Evolutionary conservation across 768 basidiomycete genomes (phyloP), one percentile per base, ranked within the genome.

Genomic region (Hygrophoropsis aurantiaca): DNA sequence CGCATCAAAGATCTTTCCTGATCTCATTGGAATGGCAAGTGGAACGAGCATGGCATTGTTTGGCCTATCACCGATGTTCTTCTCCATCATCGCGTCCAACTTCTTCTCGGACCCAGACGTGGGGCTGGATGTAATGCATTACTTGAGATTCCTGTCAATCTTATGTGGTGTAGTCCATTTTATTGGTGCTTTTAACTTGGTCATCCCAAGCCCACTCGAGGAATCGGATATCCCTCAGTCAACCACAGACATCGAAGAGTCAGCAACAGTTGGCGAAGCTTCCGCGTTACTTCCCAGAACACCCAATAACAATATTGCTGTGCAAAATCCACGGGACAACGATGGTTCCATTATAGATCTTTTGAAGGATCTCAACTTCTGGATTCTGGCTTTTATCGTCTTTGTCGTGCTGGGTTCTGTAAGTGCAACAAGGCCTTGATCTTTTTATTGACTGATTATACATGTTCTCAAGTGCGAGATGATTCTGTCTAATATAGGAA

Each of bases 401-500:
- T 56, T 79, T 3, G 60, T 81, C 19, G 67, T 75, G n/a, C 69
- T 87, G n/a, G 89, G 88, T 20, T 74, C 82, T 16, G 88, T 90
- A 57, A 68, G 86, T 75, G 8, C 27, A 30, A 20, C 21, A 16
- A 23, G n/a, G 18, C n/a, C 16, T 5, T 36, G 13, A 37, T 33
- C 44, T 20, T 20, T 7, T 8, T 6, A 20, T 9, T 30, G 6
- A 37, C 23, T 40, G 16, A 37, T 43, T 40, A 35, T 46, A 44
- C 24, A 3, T 27, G 4, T 48, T 36, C 33, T 15, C 5, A 44
- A 88, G 85, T 79, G 77, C 38, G 88, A 90, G 62, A 90, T 89
- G 87, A 74, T 92, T 18, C 82, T 91, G 16, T 84, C 87, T 16
- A 92, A 90, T 57, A 82, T 92, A 39, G 89, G 87, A 30, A 81